phyloP scores from a whole-genome alignment of 2,329 filamentous ascomycete genomes.

The Fusarium protoensiforme region DNA sequence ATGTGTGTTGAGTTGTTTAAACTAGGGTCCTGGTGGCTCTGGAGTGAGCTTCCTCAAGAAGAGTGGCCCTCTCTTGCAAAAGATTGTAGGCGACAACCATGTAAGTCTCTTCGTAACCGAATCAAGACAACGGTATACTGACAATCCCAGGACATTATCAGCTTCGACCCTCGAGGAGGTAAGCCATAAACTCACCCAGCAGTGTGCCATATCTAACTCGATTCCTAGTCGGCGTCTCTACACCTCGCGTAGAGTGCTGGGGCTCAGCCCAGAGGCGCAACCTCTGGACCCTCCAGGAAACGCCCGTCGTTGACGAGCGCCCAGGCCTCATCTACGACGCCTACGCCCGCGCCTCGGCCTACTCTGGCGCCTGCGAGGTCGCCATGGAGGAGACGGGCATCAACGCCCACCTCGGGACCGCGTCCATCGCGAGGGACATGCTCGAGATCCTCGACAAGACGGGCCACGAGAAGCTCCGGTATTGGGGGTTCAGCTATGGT shows the following conservation, averaged over 20 bases:
- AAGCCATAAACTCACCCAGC: conserved; percentile 11
- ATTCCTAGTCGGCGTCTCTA: conserved; percentile 56
- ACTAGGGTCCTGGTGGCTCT: conserved; percentile 61
- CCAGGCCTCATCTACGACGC: conserved; percentile 58
- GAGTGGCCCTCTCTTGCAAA: conserved; percentile 50
- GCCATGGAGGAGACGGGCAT: conserved; percentile 51
- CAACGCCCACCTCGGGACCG: conserved; percentile 55
- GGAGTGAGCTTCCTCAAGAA: conserved; percentile 51
- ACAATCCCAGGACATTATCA: conserved; percentile 56
- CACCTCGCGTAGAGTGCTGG: conserved; percentile 65
- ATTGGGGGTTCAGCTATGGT: conserved; percentile 68
- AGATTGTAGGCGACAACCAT: conserved; percentile 59
- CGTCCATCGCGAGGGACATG: conserved; percentile 59
- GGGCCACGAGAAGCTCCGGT: conserved; percentile 56
- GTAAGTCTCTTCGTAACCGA: conserved; percentile 42
- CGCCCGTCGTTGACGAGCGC: conserved; percentile 59
- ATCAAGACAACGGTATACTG: not conserved
- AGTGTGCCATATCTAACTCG: not conserved
- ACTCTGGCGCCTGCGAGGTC: conserved; percentile 56
- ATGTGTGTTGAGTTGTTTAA: not conserved
- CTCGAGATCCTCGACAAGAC: conserved; percentile 57
- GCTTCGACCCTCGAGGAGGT: conserved; percentile 62
- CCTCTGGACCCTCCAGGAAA: conserved; percentile 57
- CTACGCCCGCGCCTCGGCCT: conserved; percentile 55
- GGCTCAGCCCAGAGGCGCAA: conserved; percentile 52